These are phyloP conservation scores for Bremia lactucae DNA, from an alignment of 352 stramenopile species.

Conservation along the genomic window DNA sequence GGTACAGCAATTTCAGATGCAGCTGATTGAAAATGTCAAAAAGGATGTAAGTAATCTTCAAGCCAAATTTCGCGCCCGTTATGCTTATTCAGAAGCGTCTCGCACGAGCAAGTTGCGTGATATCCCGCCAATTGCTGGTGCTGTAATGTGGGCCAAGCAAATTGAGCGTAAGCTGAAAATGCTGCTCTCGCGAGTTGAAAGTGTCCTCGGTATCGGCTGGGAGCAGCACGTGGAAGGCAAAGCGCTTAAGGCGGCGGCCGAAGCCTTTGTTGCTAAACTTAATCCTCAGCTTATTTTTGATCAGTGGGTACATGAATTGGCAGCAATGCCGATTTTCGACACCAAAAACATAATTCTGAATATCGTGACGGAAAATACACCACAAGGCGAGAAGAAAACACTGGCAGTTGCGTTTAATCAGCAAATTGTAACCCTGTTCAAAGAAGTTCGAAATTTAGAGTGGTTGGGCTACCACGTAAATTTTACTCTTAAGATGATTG, in stretches of 20 bases:
- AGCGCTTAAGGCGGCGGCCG: constrained; percentile 86
- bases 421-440: constrained; percentile 96
- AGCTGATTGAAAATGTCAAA: constrained; percentile 96
- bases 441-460: constrained; percentile 97
- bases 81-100: constrained; percentile 93
- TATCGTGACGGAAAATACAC: constrained; percentile 75
- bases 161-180: constrained; percentile 98
- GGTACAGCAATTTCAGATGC: constrained; percentile 98
- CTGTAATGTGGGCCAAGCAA: constrained; percentile 99
- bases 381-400: constrained; percentile 62
- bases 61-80: constrained; percentile 90
- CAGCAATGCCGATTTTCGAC: constrained; percentile 85
- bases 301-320: constrained; percentile 89
- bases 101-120: constrained; percentile 92
- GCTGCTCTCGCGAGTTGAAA: constrained; percentile 92
- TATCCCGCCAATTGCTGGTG: constrained; percentile 95
- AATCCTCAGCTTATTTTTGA: constrained; percentile 91
- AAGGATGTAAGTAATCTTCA: constrained; percentile 94
- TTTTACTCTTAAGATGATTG: constrained; percentile 91
- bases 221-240: constrained; percentile 95
- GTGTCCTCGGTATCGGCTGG: constrained; percentile 95
- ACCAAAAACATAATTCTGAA: constrained; percentile 88
- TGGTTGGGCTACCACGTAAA: constrained; percentile 96
- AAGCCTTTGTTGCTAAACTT: constrained; percentile 81
- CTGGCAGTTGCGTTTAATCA: constrained; percentile 92